Conservation (phyloP, 495 filamentous ascomycete genomes). For the Clavariopsis aquatica region DNA sequence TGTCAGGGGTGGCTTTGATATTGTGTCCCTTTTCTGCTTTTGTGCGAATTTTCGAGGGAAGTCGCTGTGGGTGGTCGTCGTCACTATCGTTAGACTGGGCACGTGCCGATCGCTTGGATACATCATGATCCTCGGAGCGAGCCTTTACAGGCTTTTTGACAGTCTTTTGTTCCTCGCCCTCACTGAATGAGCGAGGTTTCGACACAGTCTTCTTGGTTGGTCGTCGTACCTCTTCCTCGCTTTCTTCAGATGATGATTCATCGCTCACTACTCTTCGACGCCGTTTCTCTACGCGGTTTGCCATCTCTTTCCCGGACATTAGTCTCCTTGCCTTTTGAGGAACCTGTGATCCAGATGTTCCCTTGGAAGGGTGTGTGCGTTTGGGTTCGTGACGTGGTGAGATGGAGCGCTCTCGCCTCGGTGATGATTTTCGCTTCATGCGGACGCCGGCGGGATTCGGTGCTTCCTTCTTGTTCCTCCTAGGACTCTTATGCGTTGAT, state of each 20-base stretch:
- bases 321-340: slow-evolving; percentile 33
- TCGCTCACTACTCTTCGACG: slow-evolving; percentile 26
- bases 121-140: slow-evolving; percentile 21
- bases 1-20: slow-evolving; percentile 27
- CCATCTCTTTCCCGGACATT: slow-evolving; percentile 35
- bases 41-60: slow-evolving; percentile 20
- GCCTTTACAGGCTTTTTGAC: slow-evolving; percentile 29
- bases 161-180: slow-evolving; percentile 29
- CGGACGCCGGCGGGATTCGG: slow-evolving; percentile 14
- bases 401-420: slow-evolving; percentile 28
- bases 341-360: slow-evolving; percentile 4
- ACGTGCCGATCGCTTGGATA: slow-evolving; percentile 4
- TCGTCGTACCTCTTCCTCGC: slow-evolving; percentile 30
- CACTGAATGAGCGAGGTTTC: slow-evolving; percentile 34
- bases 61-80: slow-evolving; percentile 13
- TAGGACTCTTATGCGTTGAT: slow-evolving; percentile 47
- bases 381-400: slow-evolving; percentile 32
- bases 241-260: slow-evolving; percentile 23
- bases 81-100: slow-evolving; percentile 27
- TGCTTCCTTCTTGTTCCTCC: slow-evolving; percentile 33
- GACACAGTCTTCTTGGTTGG: slow-evolving; percentile 21
- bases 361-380: slow-evolving; percentile 18
- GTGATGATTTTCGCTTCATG: slow-evolving; percentile 34
- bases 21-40: slow-evolving; percentile 10
- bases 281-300: slow-evolving; percentile 31